A percentile compares a stretch with the other conserved stretches of the same genome.
Evolutionary conservation across 2,329 filamentous ascomycete species (phyloP).

Genomic region (Xylariaceae sp.): DNA sequence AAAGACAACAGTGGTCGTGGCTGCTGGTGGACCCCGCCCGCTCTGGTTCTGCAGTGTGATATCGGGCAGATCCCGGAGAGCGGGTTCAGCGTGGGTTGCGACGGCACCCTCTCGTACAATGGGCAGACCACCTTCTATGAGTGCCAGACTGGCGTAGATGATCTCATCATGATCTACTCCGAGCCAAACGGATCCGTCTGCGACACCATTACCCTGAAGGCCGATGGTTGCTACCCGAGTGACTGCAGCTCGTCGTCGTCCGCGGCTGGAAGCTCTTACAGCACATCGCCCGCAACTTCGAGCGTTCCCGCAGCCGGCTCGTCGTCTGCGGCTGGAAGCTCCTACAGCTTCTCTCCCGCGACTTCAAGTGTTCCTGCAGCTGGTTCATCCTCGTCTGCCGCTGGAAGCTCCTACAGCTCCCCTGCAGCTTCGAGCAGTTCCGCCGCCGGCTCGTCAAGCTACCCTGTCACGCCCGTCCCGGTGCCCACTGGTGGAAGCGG

Average conservation of each 20-base stretch:
- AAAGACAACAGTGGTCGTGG: constrained; percentile 53
- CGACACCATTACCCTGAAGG: constrained; percentile 42
- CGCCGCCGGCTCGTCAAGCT: background rate
- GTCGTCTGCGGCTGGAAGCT: background rate
- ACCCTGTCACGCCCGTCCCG: background rate
- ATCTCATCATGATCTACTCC: constrained; percentile 53
- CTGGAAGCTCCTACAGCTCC: background rate
- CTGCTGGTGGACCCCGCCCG: constrained; percentile 59
- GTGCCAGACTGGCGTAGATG: constrained; percentile 50
- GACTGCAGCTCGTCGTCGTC: constrained; percentile 1
- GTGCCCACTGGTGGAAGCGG: background rate
- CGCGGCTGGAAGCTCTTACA: background rate
- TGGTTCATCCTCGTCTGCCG: background rate
- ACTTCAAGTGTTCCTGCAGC: constrained; percentile 1
- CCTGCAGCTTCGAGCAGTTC: background rate
- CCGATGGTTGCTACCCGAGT: constrained; percentile 31
- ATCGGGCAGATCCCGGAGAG: constrained; percentile 41
- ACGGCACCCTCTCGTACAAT: constrained; percentile 48
- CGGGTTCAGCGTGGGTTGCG: constrained; percentile 52
- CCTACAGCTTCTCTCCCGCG: background rate
- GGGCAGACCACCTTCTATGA: constrained; percentile 53
- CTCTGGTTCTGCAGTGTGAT: constrained; percentile 59
- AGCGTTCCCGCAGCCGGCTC: background rate
- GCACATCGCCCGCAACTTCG: background rate
- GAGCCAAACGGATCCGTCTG: constrained; percentile 42